Evolutionary conservation across 2,329 filamentous ascomycete genomes (phyloP).

Genomic region (Ascochyta viciae-villosae): DNA sequence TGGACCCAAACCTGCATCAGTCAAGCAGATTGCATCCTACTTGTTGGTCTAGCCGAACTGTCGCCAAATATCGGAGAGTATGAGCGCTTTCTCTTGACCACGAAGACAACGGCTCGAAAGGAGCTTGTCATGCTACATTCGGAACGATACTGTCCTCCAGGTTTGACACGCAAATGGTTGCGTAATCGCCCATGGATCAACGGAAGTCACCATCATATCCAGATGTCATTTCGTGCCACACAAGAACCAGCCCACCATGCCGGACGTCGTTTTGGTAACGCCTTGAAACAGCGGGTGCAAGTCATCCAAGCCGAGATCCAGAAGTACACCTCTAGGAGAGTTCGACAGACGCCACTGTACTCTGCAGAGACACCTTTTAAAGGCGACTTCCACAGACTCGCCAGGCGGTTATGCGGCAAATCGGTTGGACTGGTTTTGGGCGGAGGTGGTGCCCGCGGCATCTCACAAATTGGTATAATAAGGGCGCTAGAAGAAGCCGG

Average conservation of each 20-base stretch:
- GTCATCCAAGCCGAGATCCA: conserved; percentile 96
- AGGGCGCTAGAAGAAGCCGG: conserved; percentile 94
- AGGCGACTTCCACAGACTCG: conserved; percentile 93
- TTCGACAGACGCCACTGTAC: conserved; percentile 88
- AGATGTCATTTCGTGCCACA: conserved; percentile 86
- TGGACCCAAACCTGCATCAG: conserved; percentile 99
- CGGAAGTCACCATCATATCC: conserved; percentile 94
- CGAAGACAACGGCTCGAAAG: conserved; percentile 95
- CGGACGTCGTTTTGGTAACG: conserved; percentile 80
- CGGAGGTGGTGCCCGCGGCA: conserved; percentile 89
- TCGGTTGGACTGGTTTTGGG: conserved; percentile 94
- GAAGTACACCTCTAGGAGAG: conserved; percentile 93
- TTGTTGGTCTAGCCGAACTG: conserved; percentile 89
- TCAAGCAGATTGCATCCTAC: conserved; percentile 93
- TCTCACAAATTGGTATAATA: conserved; percentile 93
- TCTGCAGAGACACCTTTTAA: conserved; percentile 92
- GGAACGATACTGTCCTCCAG: conserved; percentile 85
- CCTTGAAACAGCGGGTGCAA: conserved; percentile 90
- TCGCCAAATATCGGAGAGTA: conserved; percentile 94
- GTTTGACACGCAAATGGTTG: conserved; percentile 87
- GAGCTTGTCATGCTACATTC: conserved; percentile 88
- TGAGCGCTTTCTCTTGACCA: conserved; percentile 92
- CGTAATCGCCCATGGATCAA: conserved; percentile 95
- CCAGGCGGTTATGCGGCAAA: conserved; percentile 87
- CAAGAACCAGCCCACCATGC: conserved; percentile 78